Evolutionary conservation across 2,329 filamentous ascomycete genomes (phyloP).

Genomic region (Aspergillus sp.): DNA sequence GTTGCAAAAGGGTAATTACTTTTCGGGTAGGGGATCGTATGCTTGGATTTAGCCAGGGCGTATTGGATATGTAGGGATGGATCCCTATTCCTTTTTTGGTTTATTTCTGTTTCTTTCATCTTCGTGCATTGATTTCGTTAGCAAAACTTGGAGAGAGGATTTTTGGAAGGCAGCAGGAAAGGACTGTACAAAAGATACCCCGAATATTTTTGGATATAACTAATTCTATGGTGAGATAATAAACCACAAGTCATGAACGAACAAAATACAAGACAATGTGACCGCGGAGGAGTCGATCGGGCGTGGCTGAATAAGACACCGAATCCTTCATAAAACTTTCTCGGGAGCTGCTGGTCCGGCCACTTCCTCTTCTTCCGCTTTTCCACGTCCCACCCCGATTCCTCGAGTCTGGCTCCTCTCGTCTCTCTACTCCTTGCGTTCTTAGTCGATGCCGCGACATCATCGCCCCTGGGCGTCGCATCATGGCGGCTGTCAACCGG

Average conservation of each 20-base stretch:
- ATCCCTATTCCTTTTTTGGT: neutral
- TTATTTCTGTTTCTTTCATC: neutral
- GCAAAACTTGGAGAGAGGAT: neutral
- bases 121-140: neutral
- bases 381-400: slow-evolving; percentile 6
- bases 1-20: neutral
- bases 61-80: neutral
- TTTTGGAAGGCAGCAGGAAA: neutral
- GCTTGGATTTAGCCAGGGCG: neutral
- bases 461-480: slow-evolving; percentile 30
- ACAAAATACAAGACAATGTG: too few relatives aligned
- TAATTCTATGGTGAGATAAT: too few relatives aligned
- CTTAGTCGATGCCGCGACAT: slow-evolving; percentile 28
- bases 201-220: slow-evolving; percentile 1
- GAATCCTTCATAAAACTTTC: neutral
- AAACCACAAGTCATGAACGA: too few relatives aligned
- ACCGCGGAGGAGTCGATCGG: too few relatives aligned
- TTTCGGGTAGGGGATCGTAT: neutral
- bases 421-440: slow-evolving; percentile 11
- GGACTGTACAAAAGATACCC: slow-evolving; percentile 10
- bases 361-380: neutral
- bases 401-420: neutral
- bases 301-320: neutral
- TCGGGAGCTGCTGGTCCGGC: neutral
- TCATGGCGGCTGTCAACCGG: slow-evolving; percentile 42